Percentiles rank a stretch among this genome's conserved stretches.
Evolutionary conservation across 306 rosid species (phyloP).

Genomic region (Inga laurina): DNA sequence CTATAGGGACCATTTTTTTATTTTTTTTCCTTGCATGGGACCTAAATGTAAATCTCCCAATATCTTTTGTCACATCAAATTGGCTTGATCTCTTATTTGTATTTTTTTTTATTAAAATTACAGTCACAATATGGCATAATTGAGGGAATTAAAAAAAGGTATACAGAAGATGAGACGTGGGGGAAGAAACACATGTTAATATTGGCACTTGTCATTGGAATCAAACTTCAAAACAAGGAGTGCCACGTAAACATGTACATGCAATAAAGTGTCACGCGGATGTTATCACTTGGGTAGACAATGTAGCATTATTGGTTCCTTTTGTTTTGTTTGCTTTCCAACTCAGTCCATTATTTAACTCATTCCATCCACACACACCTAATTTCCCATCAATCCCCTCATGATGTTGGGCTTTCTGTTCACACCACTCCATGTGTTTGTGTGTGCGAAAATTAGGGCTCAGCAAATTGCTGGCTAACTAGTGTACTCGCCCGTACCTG

Average conservation of each 20-base stretch:
- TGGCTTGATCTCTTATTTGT: not conserved
- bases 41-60: no score
- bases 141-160: not conserved
- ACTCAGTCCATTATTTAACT: not conserved
- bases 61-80: not conserved
- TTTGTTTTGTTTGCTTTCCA: not conserved
- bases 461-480: no score
- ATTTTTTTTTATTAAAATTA: no score
- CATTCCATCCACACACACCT: not conserved
- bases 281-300: not conserved
- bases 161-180: not conserved
- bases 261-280: not conserved
- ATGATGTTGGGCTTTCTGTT: not conserved
- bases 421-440: not conserved
- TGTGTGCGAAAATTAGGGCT: not conserved
- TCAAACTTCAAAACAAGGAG: not conserved
- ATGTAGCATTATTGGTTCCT: not conserved
- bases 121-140: not conserved
- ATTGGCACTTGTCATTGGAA: not conserved
- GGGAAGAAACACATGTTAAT: not conserved
- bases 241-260: not conserved
- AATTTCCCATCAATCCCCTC: not conserved
- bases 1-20: no score
- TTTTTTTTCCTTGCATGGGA: no score
- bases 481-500: no score